These are phyloP conservation scores for Penicillium antarcticum DNA, from an alignment of 495 filamentous ascomycete species.

Conservation along the genomic window DNA sequence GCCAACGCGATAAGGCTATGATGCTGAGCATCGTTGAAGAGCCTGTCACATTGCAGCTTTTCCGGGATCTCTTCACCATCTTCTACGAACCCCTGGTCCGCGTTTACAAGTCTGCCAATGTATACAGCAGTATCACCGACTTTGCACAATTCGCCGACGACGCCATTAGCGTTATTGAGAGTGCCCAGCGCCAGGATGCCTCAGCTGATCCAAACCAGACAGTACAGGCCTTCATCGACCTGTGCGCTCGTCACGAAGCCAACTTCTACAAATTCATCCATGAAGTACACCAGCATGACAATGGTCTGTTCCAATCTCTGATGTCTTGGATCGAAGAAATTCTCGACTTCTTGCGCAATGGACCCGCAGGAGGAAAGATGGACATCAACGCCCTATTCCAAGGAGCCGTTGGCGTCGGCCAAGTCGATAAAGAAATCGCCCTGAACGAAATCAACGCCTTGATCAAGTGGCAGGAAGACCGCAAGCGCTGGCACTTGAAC, in stretches of 20 bases:
- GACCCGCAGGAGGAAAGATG: conserved; percentile 71
- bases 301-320: conserved; percentile 89
- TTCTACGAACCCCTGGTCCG: conserved; percentile 97
- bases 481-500: conserved; percentile 95
- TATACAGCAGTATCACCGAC: conserved; percentile 94
- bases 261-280: conserved; percentile 99
- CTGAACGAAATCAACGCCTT: conserved; percentile 80
- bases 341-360: conserved; percentile 84
- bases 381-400: conserved; percentile 93
- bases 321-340: conserved; percentile 99
- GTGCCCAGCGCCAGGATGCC: conserved; percentile 85
- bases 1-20: conserved; percentile 93
- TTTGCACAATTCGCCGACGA: conserved; percentile 92
- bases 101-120: conserved; percentile 98
- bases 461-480: conserved; percentile 88
- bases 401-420: conserved; percentile 63
- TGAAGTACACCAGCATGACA: conserved; percentile 97
- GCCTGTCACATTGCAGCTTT: conserved; percentile 85
- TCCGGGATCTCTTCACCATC: conserved; percentile 95
- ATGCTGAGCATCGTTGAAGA: conserved; percentile 96
- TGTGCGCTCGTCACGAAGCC: conserved; percentile 90
- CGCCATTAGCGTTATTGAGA: conserved; percentile 82
- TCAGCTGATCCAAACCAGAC: conserved; percentile 96
- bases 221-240: conserved; percentile 97
- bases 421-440: conserved; percentile 66